phyloP scores from a whole-genome alignment of 768 basidiomycete species.

The Coprinopsis marcescibilis region DNA sequence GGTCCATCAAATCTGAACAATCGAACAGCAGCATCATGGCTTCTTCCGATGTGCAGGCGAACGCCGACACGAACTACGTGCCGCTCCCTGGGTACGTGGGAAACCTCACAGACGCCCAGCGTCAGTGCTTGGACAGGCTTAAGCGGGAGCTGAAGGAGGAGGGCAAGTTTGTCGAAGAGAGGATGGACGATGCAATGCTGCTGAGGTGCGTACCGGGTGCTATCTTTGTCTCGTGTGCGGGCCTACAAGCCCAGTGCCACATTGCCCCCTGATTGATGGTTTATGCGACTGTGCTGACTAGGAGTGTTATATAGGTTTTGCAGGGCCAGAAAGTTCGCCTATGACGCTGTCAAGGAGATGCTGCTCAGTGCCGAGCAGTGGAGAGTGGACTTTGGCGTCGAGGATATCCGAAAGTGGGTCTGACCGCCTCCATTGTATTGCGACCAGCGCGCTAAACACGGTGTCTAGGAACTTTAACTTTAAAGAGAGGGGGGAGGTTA shows the following conservation, averaged over 20 bases:
- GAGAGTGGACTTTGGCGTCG: slow-evolving; percentile 81
- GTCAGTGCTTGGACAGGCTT: slow-evolving; percentile 64
- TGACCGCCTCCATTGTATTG: background rate
- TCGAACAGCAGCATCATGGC: background rate
- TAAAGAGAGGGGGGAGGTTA: slow-evolving; percentile 72
- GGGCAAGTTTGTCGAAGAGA: slow-evolving; percentile 51
- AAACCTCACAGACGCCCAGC: slow-evolving; percentile 64
- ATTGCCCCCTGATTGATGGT: too few species aligned
- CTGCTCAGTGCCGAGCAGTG: slow-evolving; percentile 77
- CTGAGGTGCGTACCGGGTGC: slow-evolving; percentile 53
- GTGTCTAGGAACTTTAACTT: slow-evolving; percentile 73
- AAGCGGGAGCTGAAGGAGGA: slow-evolving; percentile 59
- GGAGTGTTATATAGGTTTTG: slow-evolving; percentile 83
- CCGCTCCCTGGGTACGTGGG: slow-evolving; percentile 72
- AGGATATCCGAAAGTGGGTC: slow-evolving; percentile 61
- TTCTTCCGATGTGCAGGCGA: slow-evolving; percentile 19
- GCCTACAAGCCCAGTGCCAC: too few species aligned
- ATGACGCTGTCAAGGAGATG: slow-evolving; percentile 80
- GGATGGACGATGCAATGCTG: slow-evolving; percentile 68
- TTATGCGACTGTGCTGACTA: too few species aligned
- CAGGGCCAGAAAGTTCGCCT: slow-evolving; percentile 89
- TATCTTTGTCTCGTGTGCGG: background rate
- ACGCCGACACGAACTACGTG: slow-evolving; percentile 60
- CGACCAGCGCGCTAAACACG: background rate
- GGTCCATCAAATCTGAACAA: background rate